phyloP scores from a whole-genome alignment of 176 grass and related monocot species.

The Aegilops speltoides region DNA sequence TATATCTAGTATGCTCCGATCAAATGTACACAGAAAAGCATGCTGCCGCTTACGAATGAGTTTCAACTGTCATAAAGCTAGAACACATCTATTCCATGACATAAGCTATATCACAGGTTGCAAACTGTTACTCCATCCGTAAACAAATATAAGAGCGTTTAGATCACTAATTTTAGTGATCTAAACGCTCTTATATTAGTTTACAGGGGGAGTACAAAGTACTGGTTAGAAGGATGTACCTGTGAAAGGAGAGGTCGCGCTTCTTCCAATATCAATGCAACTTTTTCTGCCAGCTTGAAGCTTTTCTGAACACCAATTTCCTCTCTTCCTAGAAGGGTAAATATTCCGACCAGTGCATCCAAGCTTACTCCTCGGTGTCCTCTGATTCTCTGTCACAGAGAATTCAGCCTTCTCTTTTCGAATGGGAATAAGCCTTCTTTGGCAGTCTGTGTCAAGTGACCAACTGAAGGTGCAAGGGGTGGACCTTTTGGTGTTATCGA shows the following conservation, averaged over 20 bases:
- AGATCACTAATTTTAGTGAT: no score
- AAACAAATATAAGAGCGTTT: no score
- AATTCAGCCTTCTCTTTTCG: constrained; percentile 49
- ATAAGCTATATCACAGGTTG: background rate
- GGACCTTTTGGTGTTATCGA: constrained; percentile 83
- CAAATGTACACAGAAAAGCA: background rate
- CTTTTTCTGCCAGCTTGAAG: constrained; percentile 89
- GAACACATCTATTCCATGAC: background rate
- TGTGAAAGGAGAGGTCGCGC: constrained; percentile 78
- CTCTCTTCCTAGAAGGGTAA: constrained; percentile 88
- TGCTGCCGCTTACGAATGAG: background rate
- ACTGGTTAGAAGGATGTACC: constrained; percentile 37
- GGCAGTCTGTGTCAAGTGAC: constrained; percentile 63
- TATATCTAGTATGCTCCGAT: background rate
- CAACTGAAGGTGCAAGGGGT: constrained; percentile 70
- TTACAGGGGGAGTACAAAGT: no score
- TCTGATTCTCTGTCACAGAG: constrained; percentile 86
- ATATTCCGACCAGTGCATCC: constrained; percentile 83
- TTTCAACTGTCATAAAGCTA: background rate
- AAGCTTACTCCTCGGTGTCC: constrained; percentile 93
- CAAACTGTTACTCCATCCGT: background rate
- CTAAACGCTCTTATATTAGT: no score
- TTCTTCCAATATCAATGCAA: constrained; percentile 84
- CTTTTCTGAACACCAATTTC: constrained; percentile 75
- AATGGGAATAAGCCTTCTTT: constrained; percentile 35